These are phyloP conservation scores for Eucalyptus regnans DNA, from an alignment of 345 rosid species.

Conservation along the genomic window DNA sequence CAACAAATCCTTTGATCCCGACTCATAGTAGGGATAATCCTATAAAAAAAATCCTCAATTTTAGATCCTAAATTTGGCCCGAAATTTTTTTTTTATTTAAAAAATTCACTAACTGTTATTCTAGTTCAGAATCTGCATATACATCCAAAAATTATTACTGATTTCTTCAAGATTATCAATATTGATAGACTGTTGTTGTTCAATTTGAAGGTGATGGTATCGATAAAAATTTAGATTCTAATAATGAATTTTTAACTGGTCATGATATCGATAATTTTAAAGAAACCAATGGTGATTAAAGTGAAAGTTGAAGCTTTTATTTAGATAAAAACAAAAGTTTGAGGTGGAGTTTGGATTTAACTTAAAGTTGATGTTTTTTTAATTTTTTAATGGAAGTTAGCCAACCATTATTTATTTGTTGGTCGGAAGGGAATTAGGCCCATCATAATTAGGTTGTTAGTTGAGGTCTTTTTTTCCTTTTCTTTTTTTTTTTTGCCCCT, in stretches of 20 bases:
- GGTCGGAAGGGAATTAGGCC: background rate
- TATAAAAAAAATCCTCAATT: background rate
- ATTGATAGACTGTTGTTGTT: background rate
- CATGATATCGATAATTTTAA: background rate
- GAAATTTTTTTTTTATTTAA: background rate
- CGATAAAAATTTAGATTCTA: background rate
- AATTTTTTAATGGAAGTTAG: background rate
- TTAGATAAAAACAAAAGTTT: background rate
- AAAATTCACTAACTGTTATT: background rate
- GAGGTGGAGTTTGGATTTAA: background rate
- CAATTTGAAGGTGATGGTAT: background rate
- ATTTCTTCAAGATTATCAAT: background rate
- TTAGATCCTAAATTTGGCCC: background rate
- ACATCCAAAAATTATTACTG: background rate
- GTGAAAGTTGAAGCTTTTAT: background rate
- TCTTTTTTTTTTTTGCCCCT: background rate
- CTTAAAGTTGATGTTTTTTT: background rate
- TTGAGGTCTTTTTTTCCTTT: background rate
- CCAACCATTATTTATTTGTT: background rate
- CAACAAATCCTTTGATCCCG: background rate
- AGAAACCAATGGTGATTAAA: background rate
- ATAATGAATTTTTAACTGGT: background rate
- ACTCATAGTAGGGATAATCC: background rate
- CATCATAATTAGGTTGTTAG: background rate
- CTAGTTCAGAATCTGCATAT: rapidly evolving